These are phyloP conservation scores for Kodamaea leandrae DNA, from an alignment of 805 yeast genomes.

Conservation along the genomic window DNA sequence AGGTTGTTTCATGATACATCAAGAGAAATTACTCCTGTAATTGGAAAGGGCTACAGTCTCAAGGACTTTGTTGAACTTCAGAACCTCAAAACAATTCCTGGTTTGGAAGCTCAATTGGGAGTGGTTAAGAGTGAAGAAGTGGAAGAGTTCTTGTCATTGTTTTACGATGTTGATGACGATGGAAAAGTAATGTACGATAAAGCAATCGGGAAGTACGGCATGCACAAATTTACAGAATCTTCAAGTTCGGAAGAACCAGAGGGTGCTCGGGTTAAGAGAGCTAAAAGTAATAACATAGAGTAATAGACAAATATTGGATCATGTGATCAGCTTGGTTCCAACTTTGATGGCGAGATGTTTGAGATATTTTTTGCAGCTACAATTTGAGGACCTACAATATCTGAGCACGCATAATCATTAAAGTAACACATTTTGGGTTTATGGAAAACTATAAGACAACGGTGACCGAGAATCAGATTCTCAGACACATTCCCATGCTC, in stretches of 20 bases:
- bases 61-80: conserved; percentile 9
- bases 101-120: conserved; percentile 16
- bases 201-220: conserved; percentile 16
- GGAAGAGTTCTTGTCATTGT: conserved; percentile 21
- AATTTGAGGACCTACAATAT: too few relatives aligned
- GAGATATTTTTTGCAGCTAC: too few relatives aligned
- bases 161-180: conserved; percentile 25
- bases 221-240: not conserved
- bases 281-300: not conserved
- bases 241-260: not conserved
- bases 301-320: not conserved
- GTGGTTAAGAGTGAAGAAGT: conserved; percentile 17
- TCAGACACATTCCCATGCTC: too few relatives aligned
- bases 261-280: not conserved
- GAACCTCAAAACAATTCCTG: conserved; percentile 11
- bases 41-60: conserved; percentile 20
- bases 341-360: too few relatives aligned
- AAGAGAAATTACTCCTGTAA: conserved; percentile 27
- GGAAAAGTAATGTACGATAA: conserved; percentile 24
- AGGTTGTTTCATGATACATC: conserved; percentile 11
- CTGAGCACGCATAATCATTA: too few relatives aligned
- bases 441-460: too few relatives aligned
- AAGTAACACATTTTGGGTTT: too few relatives aligned
- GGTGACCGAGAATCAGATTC: too few relatives aligned
- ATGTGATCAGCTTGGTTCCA: too few relatives aligned